phyloP scores from a whole-genome alignment of 768 basidiomycete species.

The Favolaschia claudopus region DNA sequence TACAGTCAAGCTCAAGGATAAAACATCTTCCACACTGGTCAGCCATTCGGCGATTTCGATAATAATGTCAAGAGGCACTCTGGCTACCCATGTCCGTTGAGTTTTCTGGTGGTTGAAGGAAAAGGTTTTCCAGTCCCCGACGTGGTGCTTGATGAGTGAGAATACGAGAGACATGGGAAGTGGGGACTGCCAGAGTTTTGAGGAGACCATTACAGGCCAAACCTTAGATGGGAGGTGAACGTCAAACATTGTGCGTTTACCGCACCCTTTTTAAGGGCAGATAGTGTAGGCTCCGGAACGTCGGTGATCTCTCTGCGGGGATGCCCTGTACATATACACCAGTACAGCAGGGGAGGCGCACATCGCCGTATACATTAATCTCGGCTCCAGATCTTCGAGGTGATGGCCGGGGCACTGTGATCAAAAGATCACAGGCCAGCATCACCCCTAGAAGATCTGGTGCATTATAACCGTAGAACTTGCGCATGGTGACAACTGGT shows the following conservation, averaged over 20 bases:
- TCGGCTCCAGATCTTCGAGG: too few species aligned
- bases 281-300: too few species aligned
- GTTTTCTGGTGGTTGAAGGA: neutral
- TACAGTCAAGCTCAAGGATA: slow-evolving; percentile 21
- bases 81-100: neutral
- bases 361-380: neutral
- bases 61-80: slow-evolving; percentile 25
- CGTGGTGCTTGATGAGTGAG: slow-evolving; percentile 19
- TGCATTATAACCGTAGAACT: too few species aligned
- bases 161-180: slow-evolving; percentile 16
- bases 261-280: too few species aligned
- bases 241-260: too few species aligned
- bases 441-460: too few species aligned
- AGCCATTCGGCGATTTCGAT: slow-evolving; percentile 24
- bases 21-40: slow-evolving; percentile 12
- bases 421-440: too few species aligned
- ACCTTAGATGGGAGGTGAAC: neutral
- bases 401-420: too few species aligned
- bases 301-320: too few species aligned
- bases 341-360: neutral
- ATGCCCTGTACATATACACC: neutral
- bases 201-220: slow-evolving; percentile 16
- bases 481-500: too few species aligned
- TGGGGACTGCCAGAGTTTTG: slow-evolving; percentile 10
- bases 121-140: slow-evolving; percentile 4